A percentile compares a stretch with the other conserved stretches of the same genome.
Evolutionary conservation across 805 yeast species (phyloP).

Genomic region (Cyberlindnera meyerae): DNA sequence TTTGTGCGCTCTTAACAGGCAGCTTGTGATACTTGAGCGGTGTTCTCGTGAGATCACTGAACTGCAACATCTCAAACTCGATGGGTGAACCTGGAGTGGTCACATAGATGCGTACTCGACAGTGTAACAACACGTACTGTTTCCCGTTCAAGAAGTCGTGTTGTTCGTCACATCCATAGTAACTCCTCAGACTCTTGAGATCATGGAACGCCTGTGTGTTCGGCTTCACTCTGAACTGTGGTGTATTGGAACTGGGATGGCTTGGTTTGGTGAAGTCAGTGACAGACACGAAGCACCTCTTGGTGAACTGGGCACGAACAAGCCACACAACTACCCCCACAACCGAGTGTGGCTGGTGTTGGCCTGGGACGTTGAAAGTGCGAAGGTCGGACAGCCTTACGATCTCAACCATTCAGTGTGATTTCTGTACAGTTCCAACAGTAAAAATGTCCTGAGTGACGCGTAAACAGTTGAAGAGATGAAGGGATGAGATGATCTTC

Average conservation of each 20-base stretch:
- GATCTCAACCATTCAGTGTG: too few species aligned
- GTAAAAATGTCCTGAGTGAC: too few species aligned
- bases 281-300: neutral
- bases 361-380: neutral
- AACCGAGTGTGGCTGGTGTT: neutral
- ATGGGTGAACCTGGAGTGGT: too few species aligned
- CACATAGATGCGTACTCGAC: neutral
- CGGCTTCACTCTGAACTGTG: neutral
- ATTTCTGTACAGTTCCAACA: too few species aligned
- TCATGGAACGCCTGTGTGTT: neutral
- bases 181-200: neutral
- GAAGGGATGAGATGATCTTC: too few species aligned
- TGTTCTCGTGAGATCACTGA: neutral
- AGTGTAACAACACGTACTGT: neutral
- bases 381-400: slow-evolving; percentile 1
- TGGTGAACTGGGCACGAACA: slow-evolving; percentile 2
- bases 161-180: neutral
- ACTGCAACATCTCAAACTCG: neutral
- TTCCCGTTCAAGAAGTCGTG: neutral
- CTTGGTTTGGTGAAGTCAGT: slow-evolving; percentile 2
- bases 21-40: neutral
- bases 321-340: slow-evolving; percentile 1
- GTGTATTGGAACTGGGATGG: neutral
- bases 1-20: neutral
- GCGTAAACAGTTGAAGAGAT: too few species aligned